A percentile compares a stretch with the other conserved stretches of the same genome.
phyloP scores from a whole-genome alignment of 805 yeast species.

The Ogataea corticis region DNA sequence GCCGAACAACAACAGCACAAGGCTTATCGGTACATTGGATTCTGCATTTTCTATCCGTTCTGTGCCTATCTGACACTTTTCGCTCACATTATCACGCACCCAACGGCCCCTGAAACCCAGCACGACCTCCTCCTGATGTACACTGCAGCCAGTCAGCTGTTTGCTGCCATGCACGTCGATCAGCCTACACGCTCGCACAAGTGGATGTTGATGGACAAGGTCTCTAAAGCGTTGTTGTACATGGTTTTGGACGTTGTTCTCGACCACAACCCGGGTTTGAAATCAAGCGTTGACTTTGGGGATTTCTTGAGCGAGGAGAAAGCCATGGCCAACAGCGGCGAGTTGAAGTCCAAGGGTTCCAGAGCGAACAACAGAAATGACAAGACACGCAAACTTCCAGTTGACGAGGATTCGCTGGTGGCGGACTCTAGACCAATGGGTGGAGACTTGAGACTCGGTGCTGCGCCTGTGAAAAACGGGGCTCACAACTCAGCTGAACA shows the following conservation, averaged over 20 bases:
- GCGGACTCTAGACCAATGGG: too few species aligned
- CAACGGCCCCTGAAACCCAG: constrained; percentile 13
- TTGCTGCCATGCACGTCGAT: constrained; percentile 11
- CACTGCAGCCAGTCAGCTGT: constrained; percentile 17
- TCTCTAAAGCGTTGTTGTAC: constrained; percentile 24
- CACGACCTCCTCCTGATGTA: constrained; percentile 30
- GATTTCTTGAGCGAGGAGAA: constrained; percentile 21
- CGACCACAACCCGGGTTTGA: constrained; percentile 14
- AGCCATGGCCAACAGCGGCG: constrained; percentile 3
- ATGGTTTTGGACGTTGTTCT: constrained; percentile 22
- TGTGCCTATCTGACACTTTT: constrained; percentile 33
- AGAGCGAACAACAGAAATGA: background rate
- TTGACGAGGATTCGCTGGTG: too few species aligned
- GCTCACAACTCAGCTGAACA: background rate
- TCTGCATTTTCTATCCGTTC: constrained; percentile 32
- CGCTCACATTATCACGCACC: constrained; percentile 27
- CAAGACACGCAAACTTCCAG: too few species aligned
- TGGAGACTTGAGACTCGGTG: too few species aligned
- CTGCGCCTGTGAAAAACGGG: background rate
- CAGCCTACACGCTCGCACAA: constrained; percentile 3
- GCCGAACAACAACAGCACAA: constrained; percentile 15
- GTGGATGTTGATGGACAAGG: constrained; percentile 21
- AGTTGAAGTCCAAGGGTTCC: background rate
- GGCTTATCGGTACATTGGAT: constrained; percentile 19
- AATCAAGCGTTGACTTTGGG: constrained; percentile 20